Base-by-base conservation (phyloP, 2,329 filamentous ascomycete genomes). In the Harringtonia aguacate region DNA sequence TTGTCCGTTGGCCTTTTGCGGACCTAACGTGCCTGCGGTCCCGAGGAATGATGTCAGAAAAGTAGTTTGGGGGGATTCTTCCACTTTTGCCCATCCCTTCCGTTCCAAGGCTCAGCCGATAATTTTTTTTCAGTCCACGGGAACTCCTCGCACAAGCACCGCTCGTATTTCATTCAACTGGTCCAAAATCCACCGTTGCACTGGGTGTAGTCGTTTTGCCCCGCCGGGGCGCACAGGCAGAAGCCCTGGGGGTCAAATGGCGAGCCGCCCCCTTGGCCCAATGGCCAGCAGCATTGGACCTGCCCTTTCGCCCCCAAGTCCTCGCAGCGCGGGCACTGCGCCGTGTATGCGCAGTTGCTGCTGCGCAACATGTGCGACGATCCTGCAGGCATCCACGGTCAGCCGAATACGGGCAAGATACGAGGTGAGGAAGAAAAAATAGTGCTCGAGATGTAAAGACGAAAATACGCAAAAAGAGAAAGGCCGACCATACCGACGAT, bases 201-300 rank as follows among this genome's bases (percentile, higher is more conserved):
- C 38, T 38, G 28, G 8, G 37, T 38, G n/a, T 46, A 48, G 29
- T 48, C 44, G 29, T 39, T 46, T 15, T 38, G 18, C 24, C 29
- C 35, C 8, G 24, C 22, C 31, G 47, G 44, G 3, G 47, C 44
- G 31, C 47, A 48, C 13, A 48, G 30, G 20, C 44, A 48, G 41
- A 48, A 48, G 2, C 47, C 47, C 9, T 44, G 44, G 27, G 28
- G 30, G 20, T 28, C 39, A 31, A 48, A 48, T 14, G 46, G 46
- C 31, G 46, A 48, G 4, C 46, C 46, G 15, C 36, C 45, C 5
- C 39, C 46, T 22, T 30, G 18, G 10, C 44, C 46, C 3, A 36
- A 33, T 8, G 46, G 44, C 46, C 44, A 48, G 38, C 46, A 46
- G 38, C 44, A 48, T 21, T 48, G 44, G 5, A 46, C 36, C 4